Evolutionary conservation across 176 grass and related monocot genomes (phyloP).

Genomic region (Zizania latifolia): DNA sequence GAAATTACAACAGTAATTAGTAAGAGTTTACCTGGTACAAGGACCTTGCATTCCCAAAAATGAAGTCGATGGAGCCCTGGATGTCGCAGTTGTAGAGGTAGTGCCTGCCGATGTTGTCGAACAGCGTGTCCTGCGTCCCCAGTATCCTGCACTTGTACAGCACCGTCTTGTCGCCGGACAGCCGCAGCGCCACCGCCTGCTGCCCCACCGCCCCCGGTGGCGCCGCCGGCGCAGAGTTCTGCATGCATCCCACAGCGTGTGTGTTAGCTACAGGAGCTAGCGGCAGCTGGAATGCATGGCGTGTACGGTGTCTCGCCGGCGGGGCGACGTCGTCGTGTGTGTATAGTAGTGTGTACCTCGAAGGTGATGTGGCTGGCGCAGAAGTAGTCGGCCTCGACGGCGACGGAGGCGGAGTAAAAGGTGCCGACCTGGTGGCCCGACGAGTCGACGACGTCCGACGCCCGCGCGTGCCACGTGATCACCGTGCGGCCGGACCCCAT

Average conservation of each 20-base stretch:
- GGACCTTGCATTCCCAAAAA: constrained; percentile 82
- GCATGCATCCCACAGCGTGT: background rate
- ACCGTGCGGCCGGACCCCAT: constrained; percentile 50
- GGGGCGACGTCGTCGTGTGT: background rate
- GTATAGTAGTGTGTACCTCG: constrained; percentile 49
- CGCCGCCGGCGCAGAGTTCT: constrained; percentile 78
- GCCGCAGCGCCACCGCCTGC: constrained; percentile 88
- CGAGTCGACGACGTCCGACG: constrained; percentile 49
- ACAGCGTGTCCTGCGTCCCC: constrained; percentile 92
- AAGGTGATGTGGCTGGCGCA: constrained; percentile 84
- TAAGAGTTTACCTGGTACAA: constrained; percentile 60
- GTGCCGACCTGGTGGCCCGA: constrained; percentile 60
- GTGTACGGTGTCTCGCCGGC: too few species aligned
- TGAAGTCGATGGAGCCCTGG: constrained; percentile 99
- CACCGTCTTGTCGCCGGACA: constrained; percentile 90
- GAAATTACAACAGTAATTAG: background rate
- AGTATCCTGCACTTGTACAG: constrained; percentile 70
- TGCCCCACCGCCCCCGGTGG: constrained; percentile 60
- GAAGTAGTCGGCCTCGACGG: constrained; percentile 87
- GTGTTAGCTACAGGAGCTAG: background rate
- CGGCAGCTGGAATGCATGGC: background rate
- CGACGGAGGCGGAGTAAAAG: constrained; percentile 76
- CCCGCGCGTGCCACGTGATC: constrained; percentile 62
- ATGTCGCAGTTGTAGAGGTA: constrained; percentile 74
- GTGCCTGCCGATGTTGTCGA: constrained; percentile 85